Evolutionary conservation across 805 yeast genomes (phyloP), one percentile per base, ranked within the genome.

Genomic region (Schizosaccharomyces osmophilus): DNA sequence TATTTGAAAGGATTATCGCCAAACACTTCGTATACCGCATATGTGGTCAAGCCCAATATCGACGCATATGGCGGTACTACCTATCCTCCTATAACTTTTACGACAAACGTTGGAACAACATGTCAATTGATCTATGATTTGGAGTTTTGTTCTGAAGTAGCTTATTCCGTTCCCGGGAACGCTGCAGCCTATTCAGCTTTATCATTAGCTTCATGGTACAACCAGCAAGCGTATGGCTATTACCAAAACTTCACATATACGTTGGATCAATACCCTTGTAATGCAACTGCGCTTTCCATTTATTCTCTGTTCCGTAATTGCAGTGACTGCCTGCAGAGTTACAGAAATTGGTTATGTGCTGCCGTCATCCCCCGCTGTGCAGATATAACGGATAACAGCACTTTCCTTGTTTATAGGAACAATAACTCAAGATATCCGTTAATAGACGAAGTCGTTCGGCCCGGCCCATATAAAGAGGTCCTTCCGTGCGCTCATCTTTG

Each of bases 361-460:
- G 87, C 87, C 3, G 75, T 87, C 0, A 85, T 90, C 5, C 97
- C 97, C 0, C 74, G 97, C 39, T 90, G 98, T 67, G 76, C 86
- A 1, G 81, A 73, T 59, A 67, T 69, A 68, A 73, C 65, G 48
- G 84, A 15, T 64, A 69, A 15, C 68, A 78, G 66, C 32, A 74
- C 94, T 42, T 70, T 72, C 2, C 73, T 73, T 11, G 43, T 42
- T 19, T 62, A 63, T 42, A 51, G 32, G 5, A 39, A 36, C 13
- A 54, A 59, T 17, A 36, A 61, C 4, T 82, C 85, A 11, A 76
- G 98, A 64, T 85, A 79, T 66, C 72, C 73, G 4, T 79, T 78
- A 64, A 75, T 90, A 48, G 78, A 81, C 65, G 71, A 73, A 4
- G 68, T 78, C 1, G 73, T 84, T 39, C 74, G 78, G 4, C 86